phyloP scores from a whole-genome alignment of 148 eudicot genomes.

The Chenopodium suecicum region DNA sequence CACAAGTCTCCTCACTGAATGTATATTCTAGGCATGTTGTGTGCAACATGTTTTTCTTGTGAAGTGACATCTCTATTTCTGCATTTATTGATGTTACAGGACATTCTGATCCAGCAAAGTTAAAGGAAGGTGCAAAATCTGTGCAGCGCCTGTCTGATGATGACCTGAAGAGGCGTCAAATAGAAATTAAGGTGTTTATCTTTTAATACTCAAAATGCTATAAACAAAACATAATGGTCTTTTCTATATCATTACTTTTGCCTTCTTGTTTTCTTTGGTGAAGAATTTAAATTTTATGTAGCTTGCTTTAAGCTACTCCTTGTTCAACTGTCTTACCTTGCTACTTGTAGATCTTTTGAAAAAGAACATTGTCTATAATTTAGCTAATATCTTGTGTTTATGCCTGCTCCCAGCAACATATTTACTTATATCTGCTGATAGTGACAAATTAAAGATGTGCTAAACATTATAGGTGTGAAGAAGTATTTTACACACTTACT shows the following conservation, averaged over 20 bases:
- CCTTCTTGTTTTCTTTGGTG: neutral
- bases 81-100: conserved; percentile 42
- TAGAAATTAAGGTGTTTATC: conserved; percentile 64
- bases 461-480: neutral
- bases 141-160: conserved; percentile 62
- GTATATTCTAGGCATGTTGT: neutral
- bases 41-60: neutral
- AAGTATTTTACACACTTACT: neutral
- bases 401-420: neutral
- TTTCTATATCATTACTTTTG: neutral
- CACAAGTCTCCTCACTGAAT: neutral
- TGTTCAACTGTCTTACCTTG: neutral
- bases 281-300: neutral
- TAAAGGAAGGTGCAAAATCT: conserved; percentile 62
- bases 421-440: neutral
- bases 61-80: conserved; percentile 11
- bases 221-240: neutral
- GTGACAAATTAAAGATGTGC: neutral
- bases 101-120: conserved; percentile 83
- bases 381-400: neutral
- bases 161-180: conserved; percentile 67
- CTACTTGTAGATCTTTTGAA: neutral
- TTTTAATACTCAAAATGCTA: neutral
- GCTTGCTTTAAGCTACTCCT: neutral
- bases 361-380: neutral